A percentile compares a stretch with the other conserved stretches of the same genome.
Conservation (phyloP, 2,329 filamentous ascomycete genomes). For the Aureobasidium sp. region DNA sequence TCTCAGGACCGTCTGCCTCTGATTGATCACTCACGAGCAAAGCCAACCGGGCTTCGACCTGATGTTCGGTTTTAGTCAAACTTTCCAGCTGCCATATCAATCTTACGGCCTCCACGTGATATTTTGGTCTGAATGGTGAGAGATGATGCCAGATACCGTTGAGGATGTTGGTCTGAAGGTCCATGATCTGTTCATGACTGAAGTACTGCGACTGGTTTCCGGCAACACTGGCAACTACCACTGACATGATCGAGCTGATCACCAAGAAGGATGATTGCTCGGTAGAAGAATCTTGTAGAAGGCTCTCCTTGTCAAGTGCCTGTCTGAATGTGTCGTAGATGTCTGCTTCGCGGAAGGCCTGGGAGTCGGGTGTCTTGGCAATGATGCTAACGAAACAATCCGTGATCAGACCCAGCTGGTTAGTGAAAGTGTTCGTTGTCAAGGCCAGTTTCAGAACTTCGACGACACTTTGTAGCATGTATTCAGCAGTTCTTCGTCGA, state of each 20-base stretch:
- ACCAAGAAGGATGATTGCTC: constrained; percentile 20
- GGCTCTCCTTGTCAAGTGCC: neutral
- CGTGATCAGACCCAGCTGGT: constrained; percentile 4
- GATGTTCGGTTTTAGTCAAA: constrained; percentile 41
- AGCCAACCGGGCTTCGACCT: constrained; percentile 14
- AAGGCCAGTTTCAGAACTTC: neutral
- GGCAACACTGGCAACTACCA: constrained; percentile 15
- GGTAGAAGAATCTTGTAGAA: neutral
- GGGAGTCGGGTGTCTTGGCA: neutral
- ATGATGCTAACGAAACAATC: constrained; percentile 8
- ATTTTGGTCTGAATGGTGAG: constrained; percentile 77
- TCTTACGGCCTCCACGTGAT: constrained; percentile 86
- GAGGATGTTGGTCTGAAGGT: constrained; percentile 62
- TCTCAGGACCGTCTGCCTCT: constrained; percentile 36
- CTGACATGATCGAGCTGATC: constrained; percentile 20
- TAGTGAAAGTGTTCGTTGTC: neutral
- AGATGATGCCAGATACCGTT: constrained; percentile 71
- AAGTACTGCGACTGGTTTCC: neutral
- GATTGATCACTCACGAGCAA: constrained; percentile 7
- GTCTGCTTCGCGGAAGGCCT: neutral
- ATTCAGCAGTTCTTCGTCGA: neutral
- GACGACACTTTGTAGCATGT: neutral
- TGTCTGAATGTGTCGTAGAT: constrained; percentile 8
- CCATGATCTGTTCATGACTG: constrained; percentile 45
- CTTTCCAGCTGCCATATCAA: constrained; percentile 81